Evolutionary conservation across 108 stramenopile genomes (phyloP).

Genomic region (Cyclostephanos tholiformis): DNA sequence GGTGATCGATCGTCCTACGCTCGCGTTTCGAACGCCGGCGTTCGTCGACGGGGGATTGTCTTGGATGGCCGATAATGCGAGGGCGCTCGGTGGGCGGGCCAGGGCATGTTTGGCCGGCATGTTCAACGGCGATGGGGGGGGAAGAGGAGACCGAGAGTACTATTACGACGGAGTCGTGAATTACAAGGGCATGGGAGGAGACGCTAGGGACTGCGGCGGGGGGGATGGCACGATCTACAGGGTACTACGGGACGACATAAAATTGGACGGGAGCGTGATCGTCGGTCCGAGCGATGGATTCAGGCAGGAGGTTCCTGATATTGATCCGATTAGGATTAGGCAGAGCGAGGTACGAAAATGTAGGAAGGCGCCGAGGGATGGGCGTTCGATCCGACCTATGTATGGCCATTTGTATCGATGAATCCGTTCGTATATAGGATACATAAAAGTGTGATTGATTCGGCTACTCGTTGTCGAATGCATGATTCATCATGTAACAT

Average conservation of each 20-base stretch:
- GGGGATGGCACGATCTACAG: slow-evolving; percentile 19
- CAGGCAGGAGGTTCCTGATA: slow-evolving; percentile 32
- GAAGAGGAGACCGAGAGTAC: slow-evolving; percentile 4
- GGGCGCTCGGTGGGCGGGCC: slow-evolving; percentile 21
- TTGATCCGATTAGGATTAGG: slow-evolving; percentile 13
- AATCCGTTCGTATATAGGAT: background rate
- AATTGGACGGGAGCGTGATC: slow-evolving; percentile 19
- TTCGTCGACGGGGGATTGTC: slow-evolving; percentile 22
- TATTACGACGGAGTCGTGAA: slow-evolving; percentile 21
- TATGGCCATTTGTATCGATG: slow-evolving; percentile 49
- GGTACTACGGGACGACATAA: background rate
- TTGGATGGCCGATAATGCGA: slow-evolving; percentile 22
- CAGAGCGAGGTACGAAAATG: slow-evolving; percentile 9
- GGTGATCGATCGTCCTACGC: slow-evolving; percentile 38
- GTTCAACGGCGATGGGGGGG: slow-evolving; percentile 4
- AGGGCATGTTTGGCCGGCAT: slow-evolving; percentile 3
- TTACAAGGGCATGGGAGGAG: slow-evolving; percentile 3
- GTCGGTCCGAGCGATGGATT: slow-evolving; percentile 33
- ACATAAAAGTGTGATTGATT: background rate
- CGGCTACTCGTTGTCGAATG: background rate
- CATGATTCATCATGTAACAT: background rate
- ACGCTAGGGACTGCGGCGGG: background rate
- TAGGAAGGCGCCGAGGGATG: slow-evolving; percentile 17
- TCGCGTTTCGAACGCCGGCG: slow-evolving; percentile 26
- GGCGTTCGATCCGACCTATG: slow-evolving; percentile 30